phyloP scores from a whole-genome alignment of 2,329 filamentous ascomycete species.

The Pezicula carpinea region DNA sequence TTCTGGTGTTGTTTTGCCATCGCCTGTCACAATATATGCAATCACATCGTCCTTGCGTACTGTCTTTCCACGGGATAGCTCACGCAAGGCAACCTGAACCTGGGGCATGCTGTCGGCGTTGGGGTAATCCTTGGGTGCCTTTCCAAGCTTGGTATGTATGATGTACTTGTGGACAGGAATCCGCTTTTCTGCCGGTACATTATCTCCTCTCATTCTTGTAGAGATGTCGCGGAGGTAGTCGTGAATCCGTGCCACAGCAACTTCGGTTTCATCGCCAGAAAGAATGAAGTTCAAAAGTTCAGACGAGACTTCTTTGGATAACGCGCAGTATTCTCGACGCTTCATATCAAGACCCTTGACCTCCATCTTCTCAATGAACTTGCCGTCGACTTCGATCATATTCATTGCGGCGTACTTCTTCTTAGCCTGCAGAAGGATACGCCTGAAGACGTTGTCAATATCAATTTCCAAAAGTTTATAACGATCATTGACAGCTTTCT shows the following conservation, averaged over 20 bases:
- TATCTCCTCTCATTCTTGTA: conserved; percentile 76
- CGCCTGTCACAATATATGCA: conserved; percentile 85
- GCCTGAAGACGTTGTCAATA: conserved; percentile 94
- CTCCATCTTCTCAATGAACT: conserved; percentile 90
- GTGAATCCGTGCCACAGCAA: conserved; percentile 84
- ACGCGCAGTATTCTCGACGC: conserved; percentile 89
- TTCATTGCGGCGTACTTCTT: conserved; percentile 99
- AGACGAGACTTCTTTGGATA: conserved; percentile 92
- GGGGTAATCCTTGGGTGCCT: conserved; percentile 87
- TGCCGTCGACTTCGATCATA: conserved; percentile 81
- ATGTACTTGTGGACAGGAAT: conserved; percentile 85
- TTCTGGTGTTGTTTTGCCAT: conserved; percentile 57
- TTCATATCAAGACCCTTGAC: conserved; percentile 99
- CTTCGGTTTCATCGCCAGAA: conserved; percentile 86
- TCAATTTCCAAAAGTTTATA: conserved; percentile 95
- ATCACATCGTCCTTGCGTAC: conserved; percentile 95
- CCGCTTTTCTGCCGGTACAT: conserved; percentile 70
- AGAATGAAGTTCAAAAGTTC: conserved; percentile 90
- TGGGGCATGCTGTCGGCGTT: conserved; percentile 95
- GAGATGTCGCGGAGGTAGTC: conserved; percentile 86
- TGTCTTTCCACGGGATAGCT: conserved; percentile 79
- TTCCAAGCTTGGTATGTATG: conserved; percentile 96
- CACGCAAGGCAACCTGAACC: conserved; percentile 88
- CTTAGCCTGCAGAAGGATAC: conserved; percentile 91
- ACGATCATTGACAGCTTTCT: conserved; percentile 86